A percentile compares a stretch with the other conserved stretches of the same genome.
Evolutionary conservation across 108 stramenopile genomes (phyloP).

Genomic region (Nitzschia putrida): DNA sequence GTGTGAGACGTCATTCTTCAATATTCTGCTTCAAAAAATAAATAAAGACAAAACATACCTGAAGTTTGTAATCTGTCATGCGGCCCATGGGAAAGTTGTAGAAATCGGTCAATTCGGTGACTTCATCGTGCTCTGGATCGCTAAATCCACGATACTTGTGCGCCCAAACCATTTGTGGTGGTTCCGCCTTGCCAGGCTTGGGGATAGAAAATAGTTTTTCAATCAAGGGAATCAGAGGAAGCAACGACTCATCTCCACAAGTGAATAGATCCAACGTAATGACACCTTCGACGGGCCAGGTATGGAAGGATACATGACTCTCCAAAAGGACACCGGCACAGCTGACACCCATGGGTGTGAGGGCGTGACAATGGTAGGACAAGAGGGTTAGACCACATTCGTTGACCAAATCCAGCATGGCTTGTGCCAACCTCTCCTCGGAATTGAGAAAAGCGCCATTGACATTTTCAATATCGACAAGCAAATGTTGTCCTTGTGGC

Average conservation of each 20-base stretch:
- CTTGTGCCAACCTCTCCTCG: slow-evolving; percentile 53
- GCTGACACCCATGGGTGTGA: slow-evolving; percentile 67
- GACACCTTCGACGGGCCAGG: slow-evolving; percentile 76
- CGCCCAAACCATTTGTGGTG: slow-evolving; percentile 59
- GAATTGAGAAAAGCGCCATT: slow-evolving; percentile 66
- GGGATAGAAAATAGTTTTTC: slow-evolving; percentile 60
- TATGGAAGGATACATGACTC: slow-evolving; percentile 78
- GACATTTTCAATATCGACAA: slow-evolving; percentile 81
- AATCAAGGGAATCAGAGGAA: slow-evolving; percentile 62
- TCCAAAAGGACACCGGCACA: slow-evolving; percentile 80
- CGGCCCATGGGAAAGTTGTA: slow-evolving; percentile 34
- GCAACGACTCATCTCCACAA: slow-evolving; percentile 57
- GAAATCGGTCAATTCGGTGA: slow-evolving; percentile 14
- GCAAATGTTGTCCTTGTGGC: slow-evolving; percentile 76
- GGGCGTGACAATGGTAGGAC: slow-evolving; percentile 76
- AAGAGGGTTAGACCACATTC: slow-evolving; percentile 61
- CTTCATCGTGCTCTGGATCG: not conserved
- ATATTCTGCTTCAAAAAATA: not conserved
- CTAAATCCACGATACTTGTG: slow-evolving; percentile 72
- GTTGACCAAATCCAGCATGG: slow-evolving; percentile 64
- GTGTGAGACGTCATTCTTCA: not conserved
- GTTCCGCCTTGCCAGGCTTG: not conserved
- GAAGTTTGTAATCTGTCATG: slow-evolving; percentile 56
- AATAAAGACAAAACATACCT: slow-evolving; percentile 10
- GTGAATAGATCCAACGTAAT: slow-evolving; percentile 82